These are phyloP conservation scores for Pyrenochaeta sp. DNA, from an alignment of 2,329 filamentous ascomycete species.

Conservation along the genomic window DNA sequence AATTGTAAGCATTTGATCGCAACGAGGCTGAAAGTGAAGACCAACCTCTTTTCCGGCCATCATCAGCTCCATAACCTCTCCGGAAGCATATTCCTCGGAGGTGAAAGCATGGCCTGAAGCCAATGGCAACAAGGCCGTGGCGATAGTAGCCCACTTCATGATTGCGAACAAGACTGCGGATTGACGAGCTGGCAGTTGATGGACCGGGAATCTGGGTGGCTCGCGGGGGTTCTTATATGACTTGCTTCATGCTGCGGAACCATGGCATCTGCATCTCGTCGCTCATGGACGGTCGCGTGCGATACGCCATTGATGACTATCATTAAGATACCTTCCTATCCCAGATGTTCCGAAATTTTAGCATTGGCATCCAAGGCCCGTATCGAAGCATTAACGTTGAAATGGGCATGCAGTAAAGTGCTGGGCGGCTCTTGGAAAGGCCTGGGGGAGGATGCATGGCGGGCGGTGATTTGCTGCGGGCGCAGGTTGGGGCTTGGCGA, in stretches of 20 bases:
- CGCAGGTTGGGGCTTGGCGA: conserved; percentile 22
- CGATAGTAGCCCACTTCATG: conserved; percentile 44
- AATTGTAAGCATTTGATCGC: conserved; percentile 12
- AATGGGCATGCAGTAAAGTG: conserved; percentile 19
- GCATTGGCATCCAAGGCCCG: conserved; percentile 36
- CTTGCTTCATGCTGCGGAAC: conserved; percentile 3
- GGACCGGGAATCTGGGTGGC: conserved; percentile 19
- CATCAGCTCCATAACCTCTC: conserved; percentile 45
- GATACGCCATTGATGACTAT: conserved; percentile 21
- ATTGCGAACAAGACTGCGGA: conserved; percentile 27
- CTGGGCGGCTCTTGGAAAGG: conserved; percentile 27
- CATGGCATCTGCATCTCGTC: conserved; percentile 7
- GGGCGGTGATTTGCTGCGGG: conserved; percentile 19
- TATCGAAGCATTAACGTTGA: conserved; percentile 26
- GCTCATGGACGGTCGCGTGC: conserved; percentile 19
- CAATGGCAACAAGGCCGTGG: conserved; percentile 40
- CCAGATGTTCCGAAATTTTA: conserved; percentile 33
- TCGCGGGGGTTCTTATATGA: conserved; percentile 22
- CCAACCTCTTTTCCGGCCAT: conserved; percentile 44
- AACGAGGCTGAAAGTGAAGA: neutral
- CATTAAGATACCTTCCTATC: conserved; percentile 44
- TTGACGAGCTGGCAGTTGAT: conserved; percentile 32
- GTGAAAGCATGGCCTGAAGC: conserved; percentile 37
- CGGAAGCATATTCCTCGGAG: conserved; percentile 41
- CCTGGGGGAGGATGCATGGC: conserved; percentile 19